phyloP scores from a whole-genome alignment of 352 stramenopile species.

The Aphanomyces stellatus region DNA sequence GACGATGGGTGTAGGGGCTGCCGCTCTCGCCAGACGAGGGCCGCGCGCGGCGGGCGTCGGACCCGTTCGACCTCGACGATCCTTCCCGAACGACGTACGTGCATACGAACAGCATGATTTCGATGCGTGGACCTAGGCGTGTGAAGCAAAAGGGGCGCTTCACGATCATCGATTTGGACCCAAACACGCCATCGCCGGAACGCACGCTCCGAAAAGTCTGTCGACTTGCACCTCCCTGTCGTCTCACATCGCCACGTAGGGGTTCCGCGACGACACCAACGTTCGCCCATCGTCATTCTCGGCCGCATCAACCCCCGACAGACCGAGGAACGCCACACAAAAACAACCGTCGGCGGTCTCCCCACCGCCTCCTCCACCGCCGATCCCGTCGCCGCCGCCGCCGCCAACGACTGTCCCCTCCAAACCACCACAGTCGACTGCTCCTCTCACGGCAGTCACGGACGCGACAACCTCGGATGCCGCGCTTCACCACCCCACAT shows the following conservation, averaged over 20 bases:
- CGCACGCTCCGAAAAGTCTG: neutral
- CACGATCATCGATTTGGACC: constrained; percentile 18
- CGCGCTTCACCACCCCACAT: neutral
- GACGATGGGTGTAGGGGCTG: neutral
- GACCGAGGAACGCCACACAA: no score
- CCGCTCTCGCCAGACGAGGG: neutral
- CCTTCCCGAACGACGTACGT: constrained; percentile 4
- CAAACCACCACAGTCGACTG: no score
- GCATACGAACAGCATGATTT: no score
- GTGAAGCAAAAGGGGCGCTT: constrained; percentile 19
- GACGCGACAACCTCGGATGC: no score
- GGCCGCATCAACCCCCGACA: no score
- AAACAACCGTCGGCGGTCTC: no score
- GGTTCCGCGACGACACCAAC: neutral
- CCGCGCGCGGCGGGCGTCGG: no score
- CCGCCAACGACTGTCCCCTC: no score
- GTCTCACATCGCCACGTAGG: neutral
- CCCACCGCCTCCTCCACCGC: no score
- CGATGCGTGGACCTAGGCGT: constrained; percentile 7
- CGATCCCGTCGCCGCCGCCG: neutral
- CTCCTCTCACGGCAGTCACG: no score
- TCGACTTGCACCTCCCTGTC: neutral
- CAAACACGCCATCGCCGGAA: constrained; percentile 16
- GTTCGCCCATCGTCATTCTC: neutral
- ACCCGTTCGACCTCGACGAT: neutral